phyloP scores from a whole-genome alignment of 2,329 filamentous ascomycete genomes.

The Diaporthe citriasiana region DNA sequence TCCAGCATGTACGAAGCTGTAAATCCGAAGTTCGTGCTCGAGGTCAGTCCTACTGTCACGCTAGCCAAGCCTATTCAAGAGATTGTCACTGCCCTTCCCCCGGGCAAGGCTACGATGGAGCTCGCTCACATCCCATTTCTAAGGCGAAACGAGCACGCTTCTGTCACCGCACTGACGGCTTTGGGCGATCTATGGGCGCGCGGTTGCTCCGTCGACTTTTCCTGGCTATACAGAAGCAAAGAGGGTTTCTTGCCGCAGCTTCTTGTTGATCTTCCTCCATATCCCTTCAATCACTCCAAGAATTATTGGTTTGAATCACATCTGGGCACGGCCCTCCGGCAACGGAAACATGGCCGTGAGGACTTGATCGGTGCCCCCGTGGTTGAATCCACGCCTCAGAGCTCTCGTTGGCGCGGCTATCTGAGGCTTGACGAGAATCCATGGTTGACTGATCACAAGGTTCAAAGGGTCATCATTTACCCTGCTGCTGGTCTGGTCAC shows the following conservation, averaged over 20 bases:
- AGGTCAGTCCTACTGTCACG: constrained; percentile 57
- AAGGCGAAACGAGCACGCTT: constrained; percentile 26
- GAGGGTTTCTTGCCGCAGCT: constrained; percentile 44
- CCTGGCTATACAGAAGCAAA: constrained; percentile 46
- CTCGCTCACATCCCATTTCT: constrained; percentile 35
- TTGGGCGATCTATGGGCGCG: constrained; percentile 56
- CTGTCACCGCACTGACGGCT: constrained; percentile 46
- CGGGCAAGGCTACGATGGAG: constrained; percentile 9
- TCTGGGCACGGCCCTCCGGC: constrained; percentile 58
- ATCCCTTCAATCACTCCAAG: constrained; percentile 68
- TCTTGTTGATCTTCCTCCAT: constrained; percentile 63
- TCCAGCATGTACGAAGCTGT: constrained; percentile 48
- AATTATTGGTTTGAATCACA: constrained; percentile 68
- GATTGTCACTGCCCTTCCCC: constrained; percentile 43
- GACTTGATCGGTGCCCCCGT: constrained; percentile 66
- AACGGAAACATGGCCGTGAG: constrained; percentile 60
- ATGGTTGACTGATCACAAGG: constrained; percentile 66
- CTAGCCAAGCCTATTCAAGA: constrained; percentile 56
- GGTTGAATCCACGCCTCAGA: constrained; percentile 59
- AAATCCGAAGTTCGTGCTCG: constrained; percentile 55
- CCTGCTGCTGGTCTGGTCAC: constrained; percentile 64
- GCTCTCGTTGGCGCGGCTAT: constrained; percentile 65
- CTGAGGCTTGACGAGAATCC: constrained; percentile 64
- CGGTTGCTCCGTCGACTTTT: constrained; percentile 53
- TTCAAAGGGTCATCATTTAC: constrained; percentile 65